These are phyloP conservation scores for Syzygium aqueum DNA, from an alignment of 345 rosid genomes.

Conservation along the genomic window DNA sequence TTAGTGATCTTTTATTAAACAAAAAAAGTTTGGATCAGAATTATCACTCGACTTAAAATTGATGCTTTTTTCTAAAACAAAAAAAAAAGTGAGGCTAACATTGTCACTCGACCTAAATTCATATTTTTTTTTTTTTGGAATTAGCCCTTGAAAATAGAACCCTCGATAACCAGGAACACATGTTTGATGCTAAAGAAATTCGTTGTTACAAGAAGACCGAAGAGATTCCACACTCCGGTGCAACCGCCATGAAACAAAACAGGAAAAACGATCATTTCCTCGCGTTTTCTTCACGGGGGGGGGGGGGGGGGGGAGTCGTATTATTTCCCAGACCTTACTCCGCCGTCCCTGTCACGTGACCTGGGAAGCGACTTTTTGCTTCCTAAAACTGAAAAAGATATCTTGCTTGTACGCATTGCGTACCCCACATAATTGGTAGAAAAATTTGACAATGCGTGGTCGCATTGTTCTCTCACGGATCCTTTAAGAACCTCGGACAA, in stretches of 20 bases:
- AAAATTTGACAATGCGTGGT: not conserved
- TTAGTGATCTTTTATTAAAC: too few relatives aligned
- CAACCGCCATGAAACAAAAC: not conserved
- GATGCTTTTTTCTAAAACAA: too few relatives aligned
- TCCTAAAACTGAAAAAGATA: not conserved
- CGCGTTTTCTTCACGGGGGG: not conserved
- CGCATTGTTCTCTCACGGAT: not conserved
- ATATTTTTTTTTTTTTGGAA: too few relatives aligned
- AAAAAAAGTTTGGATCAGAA: too few relatives aligned
- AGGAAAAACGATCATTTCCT: not conserved
- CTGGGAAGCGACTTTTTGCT: constrained; percentile 15
- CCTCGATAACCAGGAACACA: not conserved
- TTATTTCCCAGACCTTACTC: not conserved
- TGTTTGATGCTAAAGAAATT: not conserved
- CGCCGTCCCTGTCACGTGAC: not conserved
- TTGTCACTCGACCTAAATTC: too few relatives aligned
- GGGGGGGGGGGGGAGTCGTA: not conserved
- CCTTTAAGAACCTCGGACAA: not conserved
- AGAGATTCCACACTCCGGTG: not conserved
- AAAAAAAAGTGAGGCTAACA: too few relatives aligned
- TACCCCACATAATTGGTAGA: not conserved
- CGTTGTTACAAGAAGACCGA: not conserved
- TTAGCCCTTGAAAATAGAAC: not conserved
- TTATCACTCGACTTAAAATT: too few relatives aligned
- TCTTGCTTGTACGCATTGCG: not conserved